A percentile compares a stretch with the other conserved stretches of the same genome.
Conservation (phyloP, 225 moss, liverwort and hornwort genomes). For the Bryoerythrophyllum caledonicum region DNA sequence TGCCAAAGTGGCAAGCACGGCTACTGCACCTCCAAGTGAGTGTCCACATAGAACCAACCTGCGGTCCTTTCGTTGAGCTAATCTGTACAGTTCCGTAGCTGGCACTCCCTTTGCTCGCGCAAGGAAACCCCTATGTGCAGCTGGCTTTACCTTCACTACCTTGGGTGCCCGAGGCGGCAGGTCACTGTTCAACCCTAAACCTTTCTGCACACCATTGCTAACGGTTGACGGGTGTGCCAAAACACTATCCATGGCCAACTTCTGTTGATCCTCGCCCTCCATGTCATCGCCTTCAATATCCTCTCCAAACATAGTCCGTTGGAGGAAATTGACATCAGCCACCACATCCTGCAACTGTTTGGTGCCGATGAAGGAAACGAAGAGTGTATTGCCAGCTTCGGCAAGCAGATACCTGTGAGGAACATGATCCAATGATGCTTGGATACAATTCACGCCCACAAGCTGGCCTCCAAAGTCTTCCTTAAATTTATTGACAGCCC, state of each 20-base stretch:
- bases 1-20: slow-evolving; percentile 91
- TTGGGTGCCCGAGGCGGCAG: slow-evolving; percentile 52
- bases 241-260: slow-evolving; percentile 32
- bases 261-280: slow-evolving; percentile 55
- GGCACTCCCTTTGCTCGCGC: slow-evolving; percentile 88
- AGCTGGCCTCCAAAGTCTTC: slow-evolving; percentile 91
- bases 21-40: slow-evolving; percentile 99
- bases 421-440: slow-evolving; percentile 87
- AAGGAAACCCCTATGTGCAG: slow-evolving; percentile 92
- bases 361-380: slow-evolving; percentile 90
- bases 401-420: slow-evolving; percentile 94
- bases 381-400: slow-evolving; percentile 90
- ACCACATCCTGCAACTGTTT: slow-evolving; percentile 94
- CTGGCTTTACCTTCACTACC: slow-evolving; percentile 61
- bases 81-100: slow-evolving; percentile 85
- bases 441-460: slow-evolving; percentile 68
- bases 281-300: slow-evolving; percentile 42
- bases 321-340: slow-evolving; percentile 91
- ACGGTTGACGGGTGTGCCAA: slow-evolving; percentile 14
- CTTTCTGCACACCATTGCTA: slow-evolving; percentile 40
- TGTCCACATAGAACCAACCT: slow-evolving; percentile 97
- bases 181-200: slow-evolving; percentile 54
- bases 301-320: slow-evolving; percentile 81
- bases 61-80: slow-evolving; percentile 89
- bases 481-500: slow-evolving; percentile 82